Base-by-base conservation (phyloP, 305 asterid species). In the Fraxinus albicans region DNA sequence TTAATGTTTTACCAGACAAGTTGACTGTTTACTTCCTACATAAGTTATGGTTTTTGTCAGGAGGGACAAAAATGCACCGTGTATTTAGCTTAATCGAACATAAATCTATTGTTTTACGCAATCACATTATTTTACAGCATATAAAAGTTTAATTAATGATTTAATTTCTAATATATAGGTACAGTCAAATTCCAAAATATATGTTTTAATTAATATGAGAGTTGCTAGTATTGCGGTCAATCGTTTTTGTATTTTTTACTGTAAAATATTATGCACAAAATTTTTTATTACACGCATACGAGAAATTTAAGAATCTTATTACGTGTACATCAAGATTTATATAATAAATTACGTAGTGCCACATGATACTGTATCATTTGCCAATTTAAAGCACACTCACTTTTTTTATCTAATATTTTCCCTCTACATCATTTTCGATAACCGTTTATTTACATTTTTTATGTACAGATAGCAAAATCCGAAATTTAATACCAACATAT, bases 21-120 rank as follows among this genome's bases (percentile, higher is more conserved):
- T 87, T 84, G 91, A 87, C 88, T 23, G 31, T 73, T 87, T 80
- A 76, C 86, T 87, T 87, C 50, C 15, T 25, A 65, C 60, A 8
- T 77, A 82, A 86, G 89, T 65, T 84, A 60, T 33, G 38, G 84
- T 67, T 38, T 6, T 31, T 31, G 25, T 55, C 76, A 21, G 12
- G 7, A 40, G 73, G 76, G 78, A 83, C 84, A 85, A 80, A 82
- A 33, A 55, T 79, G 17, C 67, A 79, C 27, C 78, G 21, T 27
- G 33, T 29, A 23, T 67, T 27, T 25, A 63, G 34, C 15, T 7
- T 63, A 5, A 58, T 58, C 69, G 27, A 2, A 58, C 23, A 17
- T 58, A 1, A 23, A 23, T 19, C 5, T 60, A 60, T 8, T 3
- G 33, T 69, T 69, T 69, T 69, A 69, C 38, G 75, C 38, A 25